These are phyloP conservation scores for Trichoderma atroviride DNA, from an alignment of 2,329 filamentous ascomycete species.

Conservation along the genomic window DNA sequence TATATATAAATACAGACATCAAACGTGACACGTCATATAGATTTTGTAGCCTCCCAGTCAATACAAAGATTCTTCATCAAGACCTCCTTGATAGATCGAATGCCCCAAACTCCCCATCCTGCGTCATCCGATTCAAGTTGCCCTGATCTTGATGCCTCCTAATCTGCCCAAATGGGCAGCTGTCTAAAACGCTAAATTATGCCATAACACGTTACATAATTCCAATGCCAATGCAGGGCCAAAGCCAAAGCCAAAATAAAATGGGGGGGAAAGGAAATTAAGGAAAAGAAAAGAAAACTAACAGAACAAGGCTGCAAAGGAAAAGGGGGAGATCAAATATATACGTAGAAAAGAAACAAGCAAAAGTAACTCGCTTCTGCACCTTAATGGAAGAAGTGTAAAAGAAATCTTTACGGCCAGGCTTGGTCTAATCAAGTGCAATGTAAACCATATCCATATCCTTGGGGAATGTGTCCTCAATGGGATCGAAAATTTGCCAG, in stretches of 20 bases:
- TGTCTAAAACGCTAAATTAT: slow-evolving; percentile 29
- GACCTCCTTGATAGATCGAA: slow-evolving; percentile 13
- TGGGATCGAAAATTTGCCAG: slow-evolving; percentile 43
- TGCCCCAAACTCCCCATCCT: slow-evolving; percentile 21
- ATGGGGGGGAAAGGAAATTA: background rate
- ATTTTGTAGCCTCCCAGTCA: slow-evolving; percentile 13
- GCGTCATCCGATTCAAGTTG: slow-evolving; percentile 28
- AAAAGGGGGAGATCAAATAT: background rate
- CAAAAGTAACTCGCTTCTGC: background rate
- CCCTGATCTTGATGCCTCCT: slow-evolving; percentile 28
- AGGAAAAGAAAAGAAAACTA: background rate
- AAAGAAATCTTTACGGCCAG: background rate
- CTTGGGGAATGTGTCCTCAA: slow-evolving; percentile 42
- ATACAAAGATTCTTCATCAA: slow-evolving; percentile 19
- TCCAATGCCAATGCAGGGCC: slow-evolving; percentile 1
- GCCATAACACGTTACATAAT: slow-evolving; percentile 23
- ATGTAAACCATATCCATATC: slow-evolving; percentile 45
- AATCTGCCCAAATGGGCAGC: slow-evolving; percentile 28
- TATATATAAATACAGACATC: slow-evolving; percentile 21
- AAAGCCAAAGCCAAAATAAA: background rate
- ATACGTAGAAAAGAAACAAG: background rate
- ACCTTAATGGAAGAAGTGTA: too few species aligned
- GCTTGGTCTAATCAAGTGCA: slow-evolving; percentile 33
- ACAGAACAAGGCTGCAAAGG: background rate
- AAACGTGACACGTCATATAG: slow-evolving; percentile 4